phyloP scores from a whole-genome alignment of 768 basidiomycete genomes.

The Agaricus blazei region DNA sequence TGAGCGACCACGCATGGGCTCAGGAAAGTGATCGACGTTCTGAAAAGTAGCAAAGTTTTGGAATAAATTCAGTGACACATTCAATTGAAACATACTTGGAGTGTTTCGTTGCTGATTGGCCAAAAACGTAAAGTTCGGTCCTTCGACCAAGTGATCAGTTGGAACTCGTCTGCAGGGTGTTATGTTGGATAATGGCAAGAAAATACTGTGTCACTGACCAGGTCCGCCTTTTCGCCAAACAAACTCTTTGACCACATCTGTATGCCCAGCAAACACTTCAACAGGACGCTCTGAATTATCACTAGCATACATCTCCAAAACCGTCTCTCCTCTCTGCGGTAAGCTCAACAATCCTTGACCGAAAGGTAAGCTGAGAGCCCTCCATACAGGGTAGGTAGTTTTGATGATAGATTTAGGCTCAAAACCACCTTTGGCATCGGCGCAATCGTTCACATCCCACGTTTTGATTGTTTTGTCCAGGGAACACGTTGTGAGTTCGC shows the following conservation, averaged over 20 bases:
- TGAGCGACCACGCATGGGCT: constrained; percentile 26
- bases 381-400: constrained; percentile 90
- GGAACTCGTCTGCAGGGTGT: constrained; percentile 40
- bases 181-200: background rate
- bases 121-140: constrained; percentile 89
- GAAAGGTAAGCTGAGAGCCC: constrained; percentile 89
- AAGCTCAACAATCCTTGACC: constrained; percentile 82
- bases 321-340: constrained; percentile 82
- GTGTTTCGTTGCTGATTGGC: constrained; percentile 70
- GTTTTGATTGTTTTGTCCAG: constrained; percentile 91
- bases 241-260: constrained; percentile 95
- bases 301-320: constrained; percentile 71
- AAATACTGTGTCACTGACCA: constrained; percentile 29
- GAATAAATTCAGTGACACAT: background rate
- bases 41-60: constrained; percentile 17
- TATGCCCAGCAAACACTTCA: constrained; percentile 80
- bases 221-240: constrained; percentile 80
- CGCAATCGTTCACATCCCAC: constrained; percentile 49
- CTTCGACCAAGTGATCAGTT: constrained; percentile 71
- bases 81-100: constrained; percentile 45
- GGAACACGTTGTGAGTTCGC: constrained; percentile 90
- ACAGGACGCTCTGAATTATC: constrained; percentile 42
- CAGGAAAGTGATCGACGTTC: constrained; percentile 45
- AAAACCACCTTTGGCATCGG: constrained; percentile 6
- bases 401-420: constrained; percentile 49